phyloP scores from a whole-genome alignment of 192 early-diverging fungal genomes.

The Coemansia sp. region DNA sequence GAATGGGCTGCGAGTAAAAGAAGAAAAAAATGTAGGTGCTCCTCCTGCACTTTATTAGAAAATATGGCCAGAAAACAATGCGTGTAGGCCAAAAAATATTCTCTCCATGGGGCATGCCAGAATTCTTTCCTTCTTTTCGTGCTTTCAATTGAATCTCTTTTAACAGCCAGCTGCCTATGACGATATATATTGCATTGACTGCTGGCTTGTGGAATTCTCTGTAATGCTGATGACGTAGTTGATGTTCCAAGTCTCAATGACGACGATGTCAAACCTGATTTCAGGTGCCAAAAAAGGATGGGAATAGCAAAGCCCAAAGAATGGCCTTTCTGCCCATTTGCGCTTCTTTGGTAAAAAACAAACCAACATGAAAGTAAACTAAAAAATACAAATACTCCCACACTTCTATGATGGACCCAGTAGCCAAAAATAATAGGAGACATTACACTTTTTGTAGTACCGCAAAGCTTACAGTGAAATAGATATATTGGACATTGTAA shows the following conservation, averaged over 20 bases:
- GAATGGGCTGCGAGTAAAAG: not conserved
- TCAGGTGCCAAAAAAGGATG: no score
- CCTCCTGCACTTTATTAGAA: not conserved
- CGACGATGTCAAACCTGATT: no score
- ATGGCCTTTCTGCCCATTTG: not conserved
- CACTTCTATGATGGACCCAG: no score
- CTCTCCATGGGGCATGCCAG: not conserved
- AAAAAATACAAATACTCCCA: not conserved
- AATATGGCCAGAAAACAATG: not conserved
- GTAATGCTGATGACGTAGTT: no score
- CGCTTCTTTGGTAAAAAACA: not conserved
- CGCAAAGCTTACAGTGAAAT: no score
- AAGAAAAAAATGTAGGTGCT: not conserved
- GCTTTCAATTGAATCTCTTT: no score
- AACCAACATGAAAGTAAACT: not conserved
- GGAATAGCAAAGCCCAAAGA: not conserved
- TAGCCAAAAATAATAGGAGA: no score
- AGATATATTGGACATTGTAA: no score
- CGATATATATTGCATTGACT: no score
- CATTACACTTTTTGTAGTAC: no score
- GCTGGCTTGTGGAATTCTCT: no score
- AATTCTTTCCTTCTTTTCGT: not conserved
- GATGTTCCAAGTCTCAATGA: not conserved
- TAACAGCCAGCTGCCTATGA: no score
- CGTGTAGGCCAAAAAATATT: not conserved